phyloP scores from a whole-genome alignment of 441 rosid genomes.

The Gossypium trilobum region DNA sequence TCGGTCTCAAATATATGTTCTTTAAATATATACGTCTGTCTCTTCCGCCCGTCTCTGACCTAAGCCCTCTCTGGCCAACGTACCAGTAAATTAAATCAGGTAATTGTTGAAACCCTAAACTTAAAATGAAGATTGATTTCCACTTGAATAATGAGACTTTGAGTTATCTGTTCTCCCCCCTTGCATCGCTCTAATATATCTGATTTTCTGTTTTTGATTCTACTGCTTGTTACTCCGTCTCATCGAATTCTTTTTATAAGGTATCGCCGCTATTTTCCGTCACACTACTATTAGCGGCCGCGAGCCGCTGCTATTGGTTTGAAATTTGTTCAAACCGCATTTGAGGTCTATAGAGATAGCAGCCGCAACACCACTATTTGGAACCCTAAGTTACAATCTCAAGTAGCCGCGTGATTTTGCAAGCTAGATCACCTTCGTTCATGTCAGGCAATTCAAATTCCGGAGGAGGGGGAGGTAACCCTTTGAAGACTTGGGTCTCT shows the following conservation, averaged over 20 bases:
- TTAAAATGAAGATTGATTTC: neutral
- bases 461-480: neutral
- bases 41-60: neutral
- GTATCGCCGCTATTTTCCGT: too few species aligned
- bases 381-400: neutral
- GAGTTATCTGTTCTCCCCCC: neutral
- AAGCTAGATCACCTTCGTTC: neutral
- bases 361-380: neutral
- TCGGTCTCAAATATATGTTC: too few species aligned
- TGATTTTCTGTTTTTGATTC: neutral
- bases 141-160: neutral
- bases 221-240: neutral
- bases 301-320: too few species aligned
- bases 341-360: neutral
- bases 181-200: neutral
- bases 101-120: neutral
- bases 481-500: conserved; percentile 70
- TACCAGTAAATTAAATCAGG: neutral
- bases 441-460: neutral
- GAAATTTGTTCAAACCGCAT: too few species aligned
- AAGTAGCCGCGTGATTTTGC: neutral
- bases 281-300: too few species aligned
- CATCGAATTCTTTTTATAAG: neutral
- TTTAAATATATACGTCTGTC: too few species aligned
- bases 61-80: neutral